phyloP scores from a whole-genome alignment of 257 asterid genomes.

The Salvia splendens region DNA sequence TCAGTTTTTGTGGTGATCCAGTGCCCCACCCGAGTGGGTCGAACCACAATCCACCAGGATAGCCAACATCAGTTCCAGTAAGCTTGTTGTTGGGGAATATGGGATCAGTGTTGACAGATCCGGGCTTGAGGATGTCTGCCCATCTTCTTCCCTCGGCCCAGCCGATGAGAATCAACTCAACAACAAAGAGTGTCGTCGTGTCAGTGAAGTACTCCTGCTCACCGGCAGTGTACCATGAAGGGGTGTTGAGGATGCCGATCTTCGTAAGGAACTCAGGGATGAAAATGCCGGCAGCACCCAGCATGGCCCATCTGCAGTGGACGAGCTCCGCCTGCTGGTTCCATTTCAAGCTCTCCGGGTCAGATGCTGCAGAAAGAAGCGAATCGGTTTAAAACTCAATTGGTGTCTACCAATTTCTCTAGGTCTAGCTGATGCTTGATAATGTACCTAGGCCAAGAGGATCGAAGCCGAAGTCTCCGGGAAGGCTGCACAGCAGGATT shows the following conservation, averaged over 20 bases:
- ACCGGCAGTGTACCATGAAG: slow-evolving; percentile 99
- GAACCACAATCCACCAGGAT: slow-evolving; percentile 95
- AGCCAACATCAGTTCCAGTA: slow-evolving; percentile 94
- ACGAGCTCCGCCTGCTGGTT: slow-evolving; percentile 83
- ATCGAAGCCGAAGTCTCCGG: slow-evolving; percentile 96
- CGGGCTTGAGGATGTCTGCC: slow-evolving; percentile 97
- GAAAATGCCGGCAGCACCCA: slow-evolving; percentile 97
- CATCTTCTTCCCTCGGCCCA: slow-evolving; percentile 99
- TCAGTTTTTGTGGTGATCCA: slow-evolving; percentile 69
- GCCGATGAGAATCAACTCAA: slow-evolving; percentile 85
- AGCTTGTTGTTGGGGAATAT: slow-evolving; percentile 99
- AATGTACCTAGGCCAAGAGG: slow-evolving; percentile 90
- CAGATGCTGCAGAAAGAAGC: slow-evolving; percentile 56
- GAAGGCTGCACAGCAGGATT: slow-evolving; percentile 69
- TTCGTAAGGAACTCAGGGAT: slow-evolving; percentile 94
- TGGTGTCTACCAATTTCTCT: background rate
- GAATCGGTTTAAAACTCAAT: background rate
- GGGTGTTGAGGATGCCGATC: slow-evolving; percentile 86
- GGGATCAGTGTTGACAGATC: slow-evolving; percentile 92
- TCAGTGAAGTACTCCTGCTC: slow-evolving; percentile 94
- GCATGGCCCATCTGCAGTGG: slow-evolving; percentile 98
- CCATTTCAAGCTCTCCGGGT: slow-evolving; percentile 97
- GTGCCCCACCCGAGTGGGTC: slow-evolving; percentile 97
- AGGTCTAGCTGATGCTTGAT: background rate
- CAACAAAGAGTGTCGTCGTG: slow-evolving; percentile 77